phyloP scores from a whole-genome alignment of 306 rosid genomes.

The Cicer yamashitae region DNA sequence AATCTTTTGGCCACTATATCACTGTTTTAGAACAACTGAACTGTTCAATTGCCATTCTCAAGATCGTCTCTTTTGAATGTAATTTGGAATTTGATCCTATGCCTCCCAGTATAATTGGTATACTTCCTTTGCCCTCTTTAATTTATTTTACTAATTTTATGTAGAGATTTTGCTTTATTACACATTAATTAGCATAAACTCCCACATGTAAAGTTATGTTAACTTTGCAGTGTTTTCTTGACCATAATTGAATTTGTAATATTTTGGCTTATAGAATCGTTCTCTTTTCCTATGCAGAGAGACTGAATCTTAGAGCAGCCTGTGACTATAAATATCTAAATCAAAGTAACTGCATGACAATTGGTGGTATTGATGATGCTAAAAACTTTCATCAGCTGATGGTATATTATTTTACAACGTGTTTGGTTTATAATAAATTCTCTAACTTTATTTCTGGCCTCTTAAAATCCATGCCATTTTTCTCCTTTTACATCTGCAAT shows the following conservation, averaged over 20 bases:
- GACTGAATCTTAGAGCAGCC: constrained; percentile 70
- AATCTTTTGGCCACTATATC: constrained; percentile 22
- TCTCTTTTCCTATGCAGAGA: constrained; percentile 66
- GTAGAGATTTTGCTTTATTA: constrained; percentile 8
- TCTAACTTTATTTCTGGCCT: constrained; percentile 39
- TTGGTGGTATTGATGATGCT: constrained; percentile 80
- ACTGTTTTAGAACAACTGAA: constrained; percentile 31
- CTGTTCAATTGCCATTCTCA: constrained; percentile 5
- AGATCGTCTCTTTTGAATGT: background rate
- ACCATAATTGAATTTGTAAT: constrained; percentile 36
- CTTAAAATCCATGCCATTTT: constrained; percentile 28
- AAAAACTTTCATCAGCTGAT: constrained; percentile 60
- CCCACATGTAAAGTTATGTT: constrained; percentile 28
- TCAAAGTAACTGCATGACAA: constrained; percentile 72
- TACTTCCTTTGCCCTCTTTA: constrained; percentile 11
- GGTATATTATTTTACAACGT: constrained; percentile 57
- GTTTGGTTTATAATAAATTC: constrained; percentile 36
- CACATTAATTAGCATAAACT: constrained; percentile 30
- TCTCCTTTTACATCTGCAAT: constrained; percentile 34
- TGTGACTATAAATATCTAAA: constrained; percentile 80
- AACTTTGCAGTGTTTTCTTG: constrained; percentile 35
- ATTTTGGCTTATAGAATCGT: constrained; percentile 39
- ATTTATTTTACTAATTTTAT: constrained; percentile 21
- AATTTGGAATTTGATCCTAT: constrained; percentile 12
- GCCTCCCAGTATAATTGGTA: background rate